Conservation (phyloP, 2,329 filamentous ascomycete genomes). For the Mollisiaceae sp. region DNA sequence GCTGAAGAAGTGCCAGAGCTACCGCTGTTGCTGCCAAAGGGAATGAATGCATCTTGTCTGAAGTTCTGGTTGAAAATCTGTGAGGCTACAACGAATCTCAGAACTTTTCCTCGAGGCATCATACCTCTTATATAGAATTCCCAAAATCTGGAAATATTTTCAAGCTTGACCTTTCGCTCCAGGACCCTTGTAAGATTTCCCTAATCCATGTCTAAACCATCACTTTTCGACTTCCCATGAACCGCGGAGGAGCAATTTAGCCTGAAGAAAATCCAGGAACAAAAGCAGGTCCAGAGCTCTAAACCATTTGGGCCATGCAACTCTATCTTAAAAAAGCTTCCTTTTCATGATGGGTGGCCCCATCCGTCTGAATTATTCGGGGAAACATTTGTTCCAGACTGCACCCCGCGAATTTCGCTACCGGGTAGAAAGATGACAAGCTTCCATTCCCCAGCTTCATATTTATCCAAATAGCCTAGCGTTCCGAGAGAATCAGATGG, state of each 20-base stretch:
- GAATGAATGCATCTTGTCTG: conserved; percentile 13
- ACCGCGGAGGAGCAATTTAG: conserved; percentile 3
- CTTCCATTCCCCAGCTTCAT: conserved; percentile 7
- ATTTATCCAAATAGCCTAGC: conserved; percentile 4
- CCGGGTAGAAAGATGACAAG: not conserved
- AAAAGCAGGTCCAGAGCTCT: not conserved
- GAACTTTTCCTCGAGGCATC: not conserved
- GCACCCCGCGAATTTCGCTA: conserved; percentile 4
- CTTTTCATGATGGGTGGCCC: not conserved
- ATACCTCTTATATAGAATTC: conserved; percentile 5
- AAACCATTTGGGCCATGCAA: not conserved
- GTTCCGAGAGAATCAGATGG: not conserved
- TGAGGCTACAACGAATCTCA: not conserved
- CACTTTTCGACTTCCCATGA: not conserved
- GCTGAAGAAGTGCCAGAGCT: conserved; percentile 7
- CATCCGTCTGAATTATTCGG: not conserved
- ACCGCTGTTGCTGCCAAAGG: conserved; percentile 1
- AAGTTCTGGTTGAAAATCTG: not conserved
- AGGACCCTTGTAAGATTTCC: not conserved
- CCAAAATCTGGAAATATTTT: conserved; percentile 4
- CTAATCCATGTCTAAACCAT: not conserved
- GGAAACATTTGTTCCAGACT: conserved; percentile 10
- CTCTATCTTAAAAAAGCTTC: not conserved
- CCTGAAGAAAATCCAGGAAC: conserved; percentile 13
- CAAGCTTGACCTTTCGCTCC: not conserved